A percentile compares a stretch with the other conserved stretches of the same genome.
These are phyloP conservation scores for Mycena galopus DNA, from an alignment of 768 basidiomycete genomes.

Conservation along the genomic window DNA sequence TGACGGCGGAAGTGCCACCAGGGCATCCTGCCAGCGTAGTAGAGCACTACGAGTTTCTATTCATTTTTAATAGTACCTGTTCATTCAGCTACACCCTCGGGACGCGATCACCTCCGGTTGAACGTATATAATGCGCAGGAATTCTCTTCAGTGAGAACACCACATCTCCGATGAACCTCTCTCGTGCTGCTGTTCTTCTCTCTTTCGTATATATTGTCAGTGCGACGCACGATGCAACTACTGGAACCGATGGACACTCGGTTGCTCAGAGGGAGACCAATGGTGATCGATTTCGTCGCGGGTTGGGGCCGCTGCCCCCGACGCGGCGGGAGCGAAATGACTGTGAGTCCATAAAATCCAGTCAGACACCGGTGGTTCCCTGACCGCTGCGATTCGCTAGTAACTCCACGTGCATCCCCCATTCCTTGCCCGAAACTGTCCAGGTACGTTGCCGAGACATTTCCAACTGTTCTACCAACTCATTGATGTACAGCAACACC, in stretches of 20 bases:
- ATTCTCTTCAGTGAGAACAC: not conserved
- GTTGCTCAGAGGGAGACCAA: conserved; percentile 7
- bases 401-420: not conserved
- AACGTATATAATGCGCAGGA: not conserved
- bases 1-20: conserved; percentile 24
- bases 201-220: not conserved
- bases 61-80: not conserved
- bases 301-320: conserved; percentile 14
- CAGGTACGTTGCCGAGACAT: not conserved
- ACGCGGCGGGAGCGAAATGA: conserved; percentile 9
- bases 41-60: not conserved
- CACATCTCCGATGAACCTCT: not conserved
- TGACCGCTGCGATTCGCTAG: not conserved
- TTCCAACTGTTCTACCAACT: too few relatives aligned
- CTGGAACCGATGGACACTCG: not conserved
- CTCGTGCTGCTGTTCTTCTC: not conserved
- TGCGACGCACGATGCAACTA: not conserved
- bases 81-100: not conserved
- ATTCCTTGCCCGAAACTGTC: not conserved
- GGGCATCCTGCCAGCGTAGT: not conserved
- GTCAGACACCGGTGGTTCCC: too few relatives aligned
- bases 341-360: not conserved
- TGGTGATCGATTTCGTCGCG: conserved; percentile 21
- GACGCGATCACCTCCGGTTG: not conserved
- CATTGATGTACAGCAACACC: not conserved